A percentile compares a stretch with the other conserved stretches of the same genome.
phyloP scores from a whole-genome alignment of 768 basidiomycete genomes.

The Clitopilus hobsonii region DNA sequence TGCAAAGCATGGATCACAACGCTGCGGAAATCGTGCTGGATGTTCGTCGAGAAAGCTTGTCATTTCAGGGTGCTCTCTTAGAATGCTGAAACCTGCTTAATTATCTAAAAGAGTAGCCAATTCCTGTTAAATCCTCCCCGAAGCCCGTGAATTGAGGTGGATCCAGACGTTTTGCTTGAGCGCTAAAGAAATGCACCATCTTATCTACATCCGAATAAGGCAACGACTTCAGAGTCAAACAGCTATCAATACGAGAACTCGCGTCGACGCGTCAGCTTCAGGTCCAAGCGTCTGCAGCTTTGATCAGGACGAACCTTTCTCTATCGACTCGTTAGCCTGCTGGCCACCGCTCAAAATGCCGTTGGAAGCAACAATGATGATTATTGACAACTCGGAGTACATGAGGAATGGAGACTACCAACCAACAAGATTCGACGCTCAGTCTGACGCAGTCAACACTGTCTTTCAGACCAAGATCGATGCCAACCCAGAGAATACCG shows the following conservation, averaged over 20 bases:
- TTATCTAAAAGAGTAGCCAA: no score
- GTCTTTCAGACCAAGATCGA: slow-evolving; percentile 92
- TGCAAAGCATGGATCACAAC: no score
- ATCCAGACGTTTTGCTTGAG: no score
- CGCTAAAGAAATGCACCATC: no score
- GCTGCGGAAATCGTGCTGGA: no score
- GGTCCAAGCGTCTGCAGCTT: not conserved
- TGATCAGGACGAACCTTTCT: slow-evolving; percentile 3
- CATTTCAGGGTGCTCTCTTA: no score
- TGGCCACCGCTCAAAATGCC: slow-evolving; percentile 58
- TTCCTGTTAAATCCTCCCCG: no score
- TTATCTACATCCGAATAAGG: not conserved
- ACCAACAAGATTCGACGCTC: slow-evolving; percentile 85
- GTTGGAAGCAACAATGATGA: slow-evolving; percentile 95
- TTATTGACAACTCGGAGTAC: slow-evolving; percentile 97
- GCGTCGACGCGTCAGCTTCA: slow-evolving; percentile 29
- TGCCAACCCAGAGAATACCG: slow-evolving; percentile 96
- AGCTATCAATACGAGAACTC: slow-evolving; percentile 6
- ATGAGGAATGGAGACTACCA: slow-evolving; percentile 94
- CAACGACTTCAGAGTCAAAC: not conserved
- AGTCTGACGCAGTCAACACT: slow-evolving; percentile 85
- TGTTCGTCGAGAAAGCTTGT: no score
- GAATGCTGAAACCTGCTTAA: no score
- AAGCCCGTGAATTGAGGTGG: no score
- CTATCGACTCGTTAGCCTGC: slow-evolving; percentile 4